Evolutionary conservation across 441 rosid genomes (phyloP).

Genomic region (Cnidoscolus chayamansa): DNA sequence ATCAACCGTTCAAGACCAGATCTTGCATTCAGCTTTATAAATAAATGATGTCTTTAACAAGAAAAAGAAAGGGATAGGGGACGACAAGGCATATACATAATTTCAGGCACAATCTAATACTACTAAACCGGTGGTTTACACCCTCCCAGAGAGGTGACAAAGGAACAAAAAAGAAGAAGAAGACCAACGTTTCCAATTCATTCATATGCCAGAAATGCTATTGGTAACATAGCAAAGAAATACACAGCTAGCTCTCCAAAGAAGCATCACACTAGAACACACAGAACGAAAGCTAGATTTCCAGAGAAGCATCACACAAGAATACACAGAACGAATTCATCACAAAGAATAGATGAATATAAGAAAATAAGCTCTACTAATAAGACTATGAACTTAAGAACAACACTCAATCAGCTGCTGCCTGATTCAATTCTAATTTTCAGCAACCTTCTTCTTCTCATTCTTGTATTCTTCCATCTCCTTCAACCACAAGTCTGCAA

Average conservation of each 20-base stretch:
- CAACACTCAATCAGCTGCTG: constrained; percentile 5
- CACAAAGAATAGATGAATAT: constrained; percentile 19
- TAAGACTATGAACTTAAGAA: background rate
- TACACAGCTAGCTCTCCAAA: no score
- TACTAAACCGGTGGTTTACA: background rate
- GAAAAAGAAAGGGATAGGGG: no score
- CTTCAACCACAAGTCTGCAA: constrained; percentile 83
- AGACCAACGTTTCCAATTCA: background rate
- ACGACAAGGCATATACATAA: no score
- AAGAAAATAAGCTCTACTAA: background rate
- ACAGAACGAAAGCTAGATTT: background rate
- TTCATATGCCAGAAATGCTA: constrained; percentile 12
- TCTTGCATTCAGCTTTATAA: no score
- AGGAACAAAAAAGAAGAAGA: background rate
- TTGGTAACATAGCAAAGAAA: background rate
- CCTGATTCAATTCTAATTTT: constrained; percentile 17
- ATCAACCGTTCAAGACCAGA: no score
- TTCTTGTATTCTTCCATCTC: constrained; percentile 62
- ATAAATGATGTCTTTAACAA: no score
- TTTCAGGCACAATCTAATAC: no score
- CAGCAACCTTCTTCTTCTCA: constrained; percentile 32
- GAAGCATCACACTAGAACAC: constrained; percentile 6
- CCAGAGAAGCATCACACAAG: background rate
- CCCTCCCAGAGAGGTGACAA: background rate
- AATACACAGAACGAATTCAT: constrained; percentile 9